Conservation (phyloP, 768 basidiomycete species). For the Termitomyces sp. region DNA sequence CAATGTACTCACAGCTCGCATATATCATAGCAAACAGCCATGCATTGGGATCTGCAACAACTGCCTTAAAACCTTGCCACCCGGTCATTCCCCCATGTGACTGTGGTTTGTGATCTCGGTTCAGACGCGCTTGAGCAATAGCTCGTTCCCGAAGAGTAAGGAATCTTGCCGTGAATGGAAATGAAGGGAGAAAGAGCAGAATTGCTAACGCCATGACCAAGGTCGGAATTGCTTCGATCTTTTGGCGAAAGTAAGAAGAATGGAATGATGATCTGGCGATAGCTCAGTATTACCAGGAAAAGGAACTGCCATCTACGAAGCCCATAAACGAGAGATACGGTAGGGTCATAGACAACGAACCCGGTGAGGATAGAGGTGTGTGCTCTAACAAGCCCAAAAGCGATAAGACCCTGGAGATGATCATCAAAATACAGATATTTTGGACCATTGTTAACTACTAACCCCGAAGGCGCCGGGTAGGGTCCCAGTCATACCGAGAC, state of each 20-base stretch:
- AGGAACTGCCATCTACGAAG: constrained; percentile 51
- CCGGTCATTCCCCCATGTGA: constrained; percentile 56
- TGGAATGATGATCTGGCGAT: neutral
- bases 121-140: constrained; percentile 53
- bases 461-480: constrained; percentile 53
- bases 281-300: constrained; percentile 35
- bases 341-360: constrained; percentile 18
- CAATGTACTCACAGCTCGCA: constrained; percentile 39
- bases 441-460: neutral
- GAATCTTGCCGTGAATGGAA: constrained; percentile 50
- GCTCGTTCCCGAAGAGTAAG: constrained; percentile 46
- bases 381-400: constrained; percentile 50
- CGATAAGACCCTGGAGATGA: constrained; percentile 40
- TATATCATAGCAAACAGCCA: constrained; percentile 51
- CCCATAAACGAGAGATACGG: constrained; percentile 5
- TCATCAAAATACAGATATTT: neutral
- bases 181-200: constrained; percentile 47
- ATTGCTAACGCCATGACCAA: constrained; percentile 45
- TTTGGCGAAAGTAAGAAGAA: neutral
- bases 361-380: constrained; percentile 39
- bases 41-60: constrained; percentile 43
- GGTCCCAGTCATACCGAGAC: constrained; percentile 55
- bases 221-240: constrained; percentile 56
- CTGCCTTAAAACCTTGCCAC: constrained; percentile 50
- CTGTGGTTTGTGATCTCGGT: constrained; percentile 50